phyloP scores from a whole-genome alignment of 805 yeast species.

The Kurtzmaniella cleridarum region DNA sequence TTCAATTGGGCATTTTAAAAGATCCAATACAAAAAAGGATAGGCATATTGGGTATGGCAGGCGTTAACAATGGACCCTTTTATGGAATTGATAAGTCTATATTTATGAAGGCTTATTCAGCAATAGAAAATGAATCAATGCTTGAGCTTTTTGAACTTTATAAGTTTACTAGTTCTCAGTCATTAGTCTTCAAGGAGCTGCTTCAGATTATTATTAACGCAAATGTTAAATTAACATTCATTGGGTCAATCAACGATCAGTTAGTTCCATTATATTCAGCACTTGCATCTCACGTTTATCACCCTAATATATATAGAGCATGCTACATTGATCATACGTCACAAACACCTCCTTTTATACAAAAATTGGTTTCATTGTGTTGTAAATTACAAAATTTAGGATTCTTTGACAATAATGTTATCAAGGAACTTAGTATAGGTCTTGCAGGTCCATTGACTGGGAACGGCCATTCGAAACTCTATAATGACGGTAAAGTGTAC shows the following conservation, averaged over 20 bases:
- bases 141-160: slow-evolving; percentile 86
- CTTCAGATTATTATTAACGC: slow-evolving; percentile 57
- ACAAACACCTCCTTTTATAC: slow-evolving; percentile 72
- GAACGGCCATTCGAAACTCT: slow-evolving; percentile 89
- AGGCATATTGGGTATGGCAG: slow-evolving; percentile 90
- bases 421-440: slow-evolving; percentile 70
- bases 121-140: slow-evolving; percentile 84
- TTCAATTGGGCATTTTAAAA: slow-evolving; percentile 48
- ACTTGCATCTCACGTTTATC: slow-evolving; percentile 71
- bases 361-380: slow-evolving; percentile 67
- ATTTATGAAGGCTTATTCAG: slow-evolving; percentile 81
- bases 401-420: slow-evolving; percentile 75
- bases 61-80: slow-evolving; percentile 90
- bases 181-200: slow-evolving; percentile 64
- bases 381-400: slow-evolving; percentile 74
- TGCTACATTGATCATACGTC: slow-evolving; percentile 84
- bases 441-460: slow-evolving; percentile 89
- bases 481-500: slow-evolving; percentile 81
- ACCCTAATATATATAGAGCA: slow-evolving; percentile 86
- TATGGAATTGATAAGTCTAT: slow-evolving; percentile 83
- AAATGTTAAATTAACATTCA: slow-evolving; percentile 73
- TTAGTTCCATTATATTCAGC: slow-evolving; percentile 90
- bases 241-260: slow-evolving; percentile 92
- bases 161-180: slow-evolving; percentile 64
- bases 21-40: slow-evolving; percentile 42